Evolutionary conservation across 169 alveolate genomes (phyloP).

Genomic region (Perkinsus olseni): DNA sequence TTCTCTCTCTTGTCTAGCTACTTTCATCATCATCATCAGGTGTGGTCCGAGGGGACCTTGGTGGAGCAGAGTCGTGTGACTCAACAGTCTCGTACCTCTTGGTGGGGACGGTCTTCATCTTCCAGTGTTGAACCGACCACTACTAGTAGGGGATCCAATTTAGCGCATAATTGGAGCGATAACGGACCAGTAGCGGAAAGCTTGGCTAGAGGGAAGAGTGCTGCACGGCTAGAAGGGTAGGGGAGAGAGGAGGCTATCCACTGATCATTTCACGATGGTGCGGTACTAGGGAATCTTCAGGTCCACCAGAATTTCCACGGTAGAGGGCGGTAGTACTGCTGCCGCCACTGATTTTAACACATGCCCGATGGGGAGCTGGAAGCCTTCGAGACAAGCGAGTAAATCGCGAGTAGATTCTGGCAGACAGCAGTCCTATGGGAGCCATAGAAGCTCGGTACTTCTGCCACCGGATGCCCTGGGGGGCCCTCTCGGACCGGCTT

Average conservation of each 20-base stretch:
- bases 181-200: no score
- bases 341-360: not conserved
- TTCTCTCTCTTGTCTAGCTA: not conserved
- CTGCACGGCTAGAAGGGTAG: no score
- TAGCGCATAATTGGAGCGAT: no score
- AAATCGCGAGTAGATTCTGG: not conserved
- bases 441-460: not conserved
- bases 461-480: not conserved
- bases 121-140: not conserved
- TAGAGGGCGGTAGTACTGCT: no score
- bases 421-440: not conserved
- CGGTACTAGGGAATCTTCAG: no score
- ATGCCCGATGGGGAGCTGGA: not conserved
- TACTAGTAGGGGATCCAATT: not conserved
- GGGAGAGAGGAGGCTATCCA: no score
- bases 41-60: not conserved
- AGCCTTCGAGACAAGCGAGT: not conserved
- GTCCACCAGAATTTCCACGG: no score
- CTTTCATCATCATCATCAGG: not conserved
- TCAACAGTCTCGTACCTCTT: not conserved
- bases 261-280: no score
- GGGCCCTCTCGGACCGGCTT: not conserved
- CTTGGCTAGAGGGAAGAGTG: no score
- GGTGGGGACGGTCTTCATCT: not conserved
- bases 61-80: not conserved